Base-by-base conservation (phyloP, 345 rosid genomes). In the Syzygium aqueum region DNA sequence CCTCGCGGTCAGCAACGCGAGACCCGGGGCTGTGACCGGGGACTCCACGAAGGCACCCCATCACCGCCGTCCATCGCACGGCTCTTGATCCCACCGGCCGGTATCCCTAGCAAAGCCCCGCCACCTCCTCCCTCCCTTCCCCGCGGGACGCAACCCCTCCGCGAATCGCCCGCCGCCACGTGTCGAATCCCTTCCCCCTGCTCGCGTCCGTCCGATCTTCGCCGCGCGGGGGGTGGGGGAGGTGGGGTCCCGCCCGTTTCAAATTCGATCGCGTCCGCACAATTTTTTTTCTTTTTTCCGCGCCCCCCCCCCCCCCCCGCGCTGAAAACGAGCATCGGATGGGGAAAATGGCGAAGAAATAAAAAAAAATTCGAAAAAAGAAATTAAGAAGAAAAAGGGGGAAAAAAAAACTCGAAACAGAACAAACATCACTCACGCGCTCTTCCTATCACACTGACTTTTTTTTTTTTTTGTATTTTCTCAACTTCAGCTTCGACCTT, bases 381-480 rank as follows among this genome's bases (percentile, higher is more conserved):
- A 56, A 7, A 30, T 12, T 0, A n/a, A 8, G 2, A 51, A 6
- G 5, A 1, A 5, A 84, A 8, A 8, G 19, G 0, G 2, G 15
- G 17, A 22, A 2, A 11, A 3, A 3, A 51, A 27, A 53, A 53
- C 27, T 30, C 57, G 40, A 84, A 84, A 46, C 16, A 53, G n/a
- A 84, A 53, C 57, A 53, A 53, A 84, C 63, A 5, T 73, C 49
- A 53, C 59, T 57, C 63, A 73, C 46, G 59, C 59, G 59, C 59
- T 53, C 85, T 57, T 50, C 52, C 53, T 61, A 49, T 78, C 50
- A 63, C 86, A 27, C 65, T 37, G 51, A 11, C 52, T 78, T 52
- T 53, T 33, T 27, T 21, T 21, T 23, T 22, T 25, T 22, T 84
- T 51, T 61, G 51, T 46, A 19, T 25, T 28, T 46, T 83, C 61